Percentiles rank a stretch among this genome's conserved stretches.
Evolutionary conservation across 305 asterid species (phyloP).

Genomic region (Fraxinus sp.): DNA sequence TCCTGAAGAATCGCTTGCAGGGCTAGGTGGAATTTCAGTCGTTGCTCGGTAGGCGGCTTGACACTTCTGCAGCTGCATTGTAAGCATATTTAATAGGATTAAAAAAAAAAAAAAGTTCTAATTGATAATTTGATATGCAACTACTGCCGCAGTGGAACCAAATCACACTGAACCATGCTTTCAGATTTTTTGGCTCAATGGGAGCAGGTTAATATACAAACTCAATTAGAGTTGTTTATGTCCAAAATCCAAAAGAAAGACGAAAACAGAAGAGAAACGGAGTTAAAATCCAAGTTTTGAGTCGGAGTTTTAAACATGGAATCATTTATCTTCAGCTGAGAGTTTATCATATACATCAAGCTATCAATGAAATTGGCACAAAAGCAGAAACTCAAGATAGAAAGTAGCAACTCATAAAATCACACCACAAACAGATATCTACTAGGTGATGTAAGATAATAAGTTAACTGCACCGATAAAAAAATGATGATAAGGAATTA

Average conservation of each 20-base stretch:
- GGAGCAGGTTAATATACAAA: not conserved
- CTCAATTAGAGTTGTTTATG: not conserved
- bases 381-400: not conserved
- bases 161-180: not conserved
- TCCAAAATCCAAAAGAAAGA: not conserved
- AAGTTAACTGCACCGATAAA: not conserved
- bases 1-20: constrained; percentile 60
- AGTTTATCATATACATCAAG: not conserved
- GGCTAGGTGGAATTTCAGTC: constrained; percentile 57
- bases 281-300: not conserved
- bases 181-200: not conserved
- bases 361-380: not conserved
- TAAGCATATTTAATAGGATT: not conserved
- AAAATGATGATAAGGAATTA: not conserved
- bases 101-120: not conserved
- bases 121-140: not conserved
- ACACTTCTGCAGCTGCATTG: constrained; percentile 74
- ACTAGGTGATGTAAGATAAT: not conserved
- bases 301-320: not conserved
- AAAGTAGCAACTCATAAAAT: not conserved
- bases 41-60: constrained; percentile 77
- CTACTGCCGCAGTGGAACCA: not conserved
- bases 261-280: not conserved
- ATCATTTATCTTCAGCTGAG: not conserved
- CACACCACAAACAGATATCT: not conserved